Evolutionary conservation across 257 asterid species (phyloP), one percentile per base, ranked within the genome.

Genomic region (Jacaranda mimosifolia): DNA sequence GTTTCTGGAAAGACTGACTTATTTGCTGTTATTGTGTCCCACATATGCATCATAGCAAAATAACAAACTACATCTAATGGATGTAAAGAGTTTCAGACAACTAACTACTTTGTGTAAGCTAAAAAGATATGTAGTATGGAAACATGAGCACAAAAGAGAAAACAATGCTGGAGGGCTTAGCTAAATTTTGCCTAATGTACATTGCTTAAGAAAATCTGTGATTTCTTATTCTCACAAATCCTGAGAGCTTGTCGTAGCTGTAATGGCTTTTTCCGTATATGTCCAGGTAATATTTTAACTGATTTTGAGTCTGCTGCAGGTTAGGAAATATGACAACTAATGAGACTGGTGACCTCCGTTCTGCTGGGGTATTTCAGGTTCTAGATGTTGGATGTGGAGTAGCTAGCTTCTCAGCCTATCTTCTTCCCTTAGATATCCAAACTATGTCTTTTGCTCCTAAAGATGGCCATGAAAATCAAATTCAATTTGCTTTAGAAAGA

Each of bases 341-440:
- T 59, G 85, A 85, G 79, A 79, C 76, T 1, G 98, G 98, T 17
- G 94, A 93, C 84, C 91, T 93, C 59, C 86, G 42, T 60, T 88
- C 94, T 49, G 94, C 90, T 38, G 96, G 97, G 67, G 87, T 91
- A 76, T 87, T 74, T 86, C 97, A 95, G 86, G 96, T 91, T 72
- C 85, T 95, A 72, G 99, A 95, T 77, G 90, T 95, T 68, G 99
- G 99, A 70, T 95, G 98, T 67, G 95, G 97, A 11, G 97, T 95
- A 70, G 97, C 99, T 82, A 95, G 99, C 87, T 95, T 95, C 88
- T 95, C 98, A 0, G 99, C 97, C 21, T 95, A 90, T 86, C 97
- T 93, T 84, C 93, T 91, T 70, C 92, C 96, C 59, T 84, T 89
- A 68, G 74, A 86, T 81, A 89, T 95, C 76, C 92, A 89, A 68